These are phyloP conservation scores for Fraxinus americana DNA, from an alignment of 257 asterid genomes.

Conservation along the genomic window DNA sequence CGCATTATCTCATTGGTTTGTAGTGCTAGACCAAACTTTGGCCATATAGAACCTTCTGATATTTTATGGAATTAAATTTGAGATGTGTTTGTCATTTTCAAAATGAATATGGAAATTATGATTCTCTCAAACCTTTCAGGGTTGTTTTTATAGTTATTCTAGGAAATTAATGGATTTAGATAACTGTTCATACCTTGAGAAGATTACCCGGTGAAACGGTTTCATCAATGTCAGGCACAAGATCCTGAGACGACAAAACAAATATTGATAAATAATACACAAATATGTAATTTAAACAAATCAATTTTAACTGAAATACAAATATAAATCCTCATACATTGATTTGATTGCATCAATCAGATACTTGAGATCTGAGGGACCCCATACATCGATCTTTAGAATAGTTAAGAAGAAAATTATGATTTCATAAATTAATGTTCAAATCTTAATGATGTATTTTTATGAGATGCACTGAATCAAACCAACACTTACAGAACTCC, in stretches of 20 bases:
- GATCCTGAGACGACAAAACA: no score
- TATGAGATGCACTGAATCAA: neutral
- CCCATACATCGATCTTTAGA: no score
- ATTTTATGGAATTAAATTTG: no score
- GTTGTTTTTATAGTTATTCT: neutral
- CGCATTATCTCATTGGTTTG: neutral
- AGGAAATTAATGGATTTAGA: neutral
- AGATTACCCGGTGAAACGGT: conserved; percentile 41
- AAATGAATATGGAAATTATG: neutral
- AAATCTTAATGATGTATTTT: neutral
- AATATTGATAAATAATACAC: no score
- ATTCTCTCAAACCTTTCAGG: no score
- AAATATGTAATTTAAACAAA: no score
- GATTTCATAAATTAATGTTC: no score
- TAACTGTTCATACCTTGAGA: conserved; percentile 64
- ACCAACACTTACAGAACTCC: conserved; percentile 75
- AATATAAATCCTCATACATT: no score
- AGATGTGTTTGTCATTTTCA: neutral
- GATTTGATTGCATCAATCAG: conserved; percentile 89
- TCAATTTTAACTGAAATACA: no score
- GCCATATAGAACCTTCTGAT: neutral
- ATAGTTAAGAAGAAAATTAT: no score
- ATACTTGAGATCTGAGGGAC: conserved; percentile 71
- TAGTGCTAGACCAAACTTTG: neutral
- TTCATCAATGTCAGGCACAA: no score